Percentiles rank a stretch among this genome's conserved stretches.
phyloP scores from a whole-genome alignment of 371 early-diverging fungal genomes.

The Choanephora cucurbitarum region DNA sequence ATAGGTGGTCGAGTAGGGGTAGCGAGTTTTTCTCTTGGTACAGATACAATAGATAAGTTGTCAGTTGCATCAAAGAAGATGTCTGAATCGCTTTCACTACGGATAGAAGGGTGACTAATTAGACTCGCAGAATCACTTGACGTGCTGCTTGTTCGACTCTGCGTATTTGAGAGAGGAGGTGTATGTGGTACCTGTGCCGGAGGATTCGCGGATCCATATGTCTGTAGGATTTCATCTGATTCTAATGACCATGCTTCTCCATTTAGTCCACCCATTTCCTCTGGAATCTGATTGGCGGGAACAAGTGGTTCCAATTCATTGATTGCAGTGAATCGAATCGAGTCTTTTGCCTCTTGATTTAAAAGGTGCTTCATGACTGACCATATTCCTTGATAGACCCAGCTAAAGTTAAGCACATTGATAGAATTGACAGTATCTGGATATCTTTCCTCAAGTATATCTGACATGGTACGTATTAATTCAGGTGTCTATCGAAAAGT shows the following conservation, averaged over 20 bases:
- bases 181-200: slow-evolving; percentile 14
- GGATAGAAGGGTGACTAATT: not conserved
- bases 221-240: slow-evolving; percentile 29
- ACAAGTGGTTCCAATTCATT: slow-evolving; percentile 32
- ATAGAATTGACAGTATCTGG: slow-evolving; percentile 38
- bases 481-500: slow-evolving; percentile 2
- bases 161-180: slow-evolving; percentile 9
- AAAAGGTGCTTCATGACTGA: slow-evolving; percentile 41
- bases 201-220: slow-evolving; percentile 30
- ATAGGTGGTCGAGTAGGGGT: not conserved
- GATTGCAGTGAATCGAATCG: slow-evolving; percentile 33
- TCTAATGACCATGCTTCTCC: slow-evolving; percentile 39
- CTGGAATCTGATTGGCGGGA: slow-evolving; percentile 23
- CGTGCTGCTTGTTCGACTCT: not conserved
- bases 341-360: slow-evolving; percentile 37
- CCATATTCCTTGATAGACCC: slow-evolving; percentile 54
- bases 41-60: slow-evolving; percentile 1
- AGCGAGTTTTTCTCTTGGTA: not conserved
- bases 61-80: slow-evolving; percentile 36
- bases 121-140: not conserved
- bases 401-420: slow-evolving; percentile 48
- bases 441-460: slow-evolving; percentile 33
- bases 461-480: slow-evolving; percentile 29
- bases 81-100: slow-evolving; percentile 13
- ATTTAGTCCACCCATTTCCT: slow-evolving; percentile 41